These are phyloP conservation scores for Pestalotiopsis sp. DNA, from an alignment of 2,329 filamentous ascomycete genomes.

Conservation along the genomic window DNA sequence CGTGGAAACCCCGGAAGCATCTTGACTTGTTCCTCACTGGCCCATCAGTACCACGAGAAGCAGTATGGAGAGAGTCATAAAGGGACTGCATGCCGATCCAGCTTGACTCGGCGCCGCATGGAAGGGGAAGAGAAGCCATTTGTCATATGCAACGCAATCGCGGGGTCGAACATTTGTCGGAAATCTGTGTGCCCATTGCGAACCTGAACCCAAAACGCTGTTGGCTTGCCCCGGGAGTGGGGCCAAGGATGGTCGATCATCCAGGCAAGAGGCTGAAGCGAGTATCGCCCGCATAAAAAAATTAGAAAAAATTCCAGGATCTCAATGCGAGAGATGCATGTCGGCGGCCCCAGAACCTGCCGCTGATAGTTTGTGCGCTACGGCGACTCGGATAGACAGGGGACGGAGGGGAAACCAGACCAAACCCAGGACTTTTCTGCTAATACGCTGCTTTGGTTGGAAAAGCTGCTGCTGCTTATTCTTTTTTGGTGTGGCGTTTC, in stretches of 20 bases:
- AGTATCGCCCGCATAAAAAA: background rate
- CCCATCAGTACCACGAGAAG: no score
- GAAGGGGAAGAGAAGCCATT: no score
- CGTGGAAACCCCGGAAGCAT: no score
- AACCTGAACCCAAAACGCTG: background rate
- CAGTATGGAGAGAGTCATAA: no score
- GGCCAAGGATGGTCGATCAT: background rate
- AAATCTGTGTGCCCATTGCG: background rate
- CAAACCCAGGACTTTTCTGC: background rate
- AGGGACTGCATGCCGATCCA: no score
- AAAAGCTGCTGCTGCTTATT: background rate
- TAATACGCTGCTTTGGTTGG: background rate
- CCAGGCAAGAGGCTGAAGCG: background rate
- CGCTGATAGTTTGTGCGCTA: background rate
- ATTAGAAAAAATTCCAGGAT: background rate
- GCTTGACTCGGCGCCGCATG: no score
- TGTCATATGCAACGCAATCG: no score
- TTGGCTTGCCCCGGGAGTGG: constrained; percentile 1
- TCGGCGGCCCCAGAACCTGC: background rate
- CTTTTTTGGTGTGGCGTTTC: no score
- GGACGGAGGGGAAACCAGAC: background rate
- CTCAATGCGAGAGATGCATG: background rate
- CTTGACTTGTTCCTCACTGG: no score
- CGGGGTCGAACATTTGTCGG: background rate
- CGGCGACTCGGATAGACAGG: background rate